A percentile compares a stretch with the other conserved stretches of the same genome.
phyloP scores from a whole-genome alignment of 352 stramenopile genomes.

The Phytophthora ramorum region DNA sequence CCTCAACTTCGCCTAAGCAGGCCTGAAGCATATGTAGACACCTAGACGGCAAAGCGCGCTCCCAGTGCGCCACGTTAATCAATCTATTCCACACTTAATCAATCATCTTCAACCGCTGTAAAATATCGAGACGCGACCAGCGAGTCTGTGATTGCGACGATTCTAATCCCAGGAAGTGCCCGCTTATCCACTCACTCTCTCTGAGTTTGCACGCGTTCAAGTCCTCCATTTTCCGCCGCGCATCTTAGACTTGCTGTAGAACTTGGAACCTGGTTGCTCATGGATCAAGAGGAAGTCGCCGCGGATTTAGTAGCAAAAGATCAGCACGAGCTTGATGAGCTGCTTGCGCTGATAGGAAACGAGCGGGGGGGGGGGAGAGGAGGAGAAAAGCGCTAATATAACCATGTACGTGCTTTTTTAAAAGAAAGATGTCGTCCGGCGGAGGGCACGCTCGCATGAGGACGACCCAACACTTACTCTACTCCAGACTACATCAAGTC shows the following conservation, averaged over 20 bases:
- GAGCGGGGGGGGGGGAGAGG: slow-evolving; percentile 3
- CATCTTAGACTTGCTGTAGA: neutral
- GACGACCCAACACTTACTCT: slow-evolving; percentile 30
- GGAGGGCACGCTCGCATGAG: slow-evolving; percentile 27
- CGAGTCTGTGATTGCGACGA: neutral
- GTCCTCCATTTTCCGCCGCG: neutral
- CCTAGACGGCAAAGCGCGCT: slow-evolving; percentile 8
- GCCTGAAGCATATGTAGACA: slow-evolving; percentile 22
- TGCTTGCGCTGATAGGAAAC: neutral
- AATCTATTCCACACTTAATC: slow-evolving; percentile 4
- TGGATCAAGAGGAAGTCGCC: neutral
- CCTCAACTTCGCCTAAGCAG: slow-evolving; percentile 38
- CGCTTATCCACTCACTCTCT: neutral
- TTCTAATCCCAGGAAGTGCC: neutral
- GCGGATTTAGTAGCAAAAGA: too few species aligned
- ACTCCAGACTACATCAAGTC: slow-evolving; percentile 29
- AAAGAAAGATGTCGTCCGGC: slow-evolving; percentile 24
- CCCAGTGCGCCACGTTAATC: slow-evolving; percentile 3
- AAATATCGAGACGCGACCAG: neutral
- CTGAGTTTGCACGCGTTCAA: neutral
- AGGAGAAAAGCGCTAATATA: slow-evolving; percentile 17
- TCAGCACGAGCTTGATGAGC: neutral
- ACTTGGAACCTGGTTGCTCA: neutral
- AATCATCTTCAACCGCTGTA: neutral
- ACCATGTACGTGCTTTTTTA: slow-evolving; percentile 35